Evolutionary conservation across 805 yeast genomes (phyloP).

Genomic region (Ogataea paraovalis): DNA sequence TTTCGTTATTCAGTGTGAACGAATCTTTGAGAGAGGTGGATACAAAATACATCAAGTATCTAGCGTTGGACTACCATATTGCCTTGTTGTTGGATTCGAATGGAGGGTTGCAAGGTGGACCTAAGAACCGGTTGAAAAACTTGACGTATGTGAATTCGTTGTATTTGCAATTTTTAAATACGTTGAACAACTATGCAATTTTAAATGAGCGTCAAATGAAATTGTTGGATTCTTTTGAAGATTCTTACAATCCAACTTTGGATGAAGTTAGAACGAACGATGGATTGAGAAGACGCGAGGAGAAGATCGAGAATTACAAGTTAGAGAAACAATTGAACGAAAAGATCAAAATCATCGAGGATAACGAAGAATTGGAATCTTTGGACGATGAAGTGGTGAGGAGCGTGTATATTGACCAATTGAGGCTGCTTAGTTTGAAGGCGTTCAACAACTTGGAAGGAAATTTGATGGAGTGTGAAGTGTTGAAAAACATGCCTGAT

Average conservation of each 20-base stretch:
- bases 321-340: slow-evolving; percentile 50
- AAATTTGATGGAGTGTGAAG: slow-evolving; percentile 59
- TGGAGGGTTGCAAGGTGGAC: slow-evolving; percentile 19
- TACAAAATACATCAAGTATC: slow-evolving; percentile 57
- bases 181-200: slow-evolving; percentile 42
- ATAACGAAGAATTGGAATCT: slow-evolving; percentile 31
- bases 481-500: slow-evolving; percentile 46
- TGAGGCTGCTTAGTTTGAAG: slow-evolving; percentile 48
- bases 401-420: slow-evolving; percentile 49
- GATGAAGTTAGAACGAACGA: slow-evolving; percentile 34
- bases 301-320: slow-evolving; percentile 67
- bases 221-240: slow-evolving; percentile 38
- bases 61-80: slow-evolving; percentile 56
- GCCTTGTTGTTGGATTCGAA: slow-evolving; percentile 37
- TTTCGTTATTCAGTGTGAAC: slow-evolving; percentile 65
- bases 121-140: slow-evolving; percentile 27
- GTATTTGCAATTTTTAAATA: slow-evolving; percentile 43
- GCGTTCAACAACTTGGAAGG: slow-evolving; percentile 56
- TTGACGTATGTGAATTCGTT: slow-evolving; percentile 41
- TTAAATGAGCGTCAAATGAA: slow-evolving; percentile 34
- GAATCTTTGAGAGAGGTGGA: slow-evolving; percentile 68
- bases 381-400: slow-evolving; percentile 66
- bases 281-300: slow-evolving; percentile 53
- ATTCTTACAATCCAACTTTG: slow-evolving; percentile 38
- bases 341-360: slow-evolving; percentile 39